Evolutionary conservation across 768 basidiomycete genomes (phyloP).

Genomic region (Lentinula edodes): DNA sequence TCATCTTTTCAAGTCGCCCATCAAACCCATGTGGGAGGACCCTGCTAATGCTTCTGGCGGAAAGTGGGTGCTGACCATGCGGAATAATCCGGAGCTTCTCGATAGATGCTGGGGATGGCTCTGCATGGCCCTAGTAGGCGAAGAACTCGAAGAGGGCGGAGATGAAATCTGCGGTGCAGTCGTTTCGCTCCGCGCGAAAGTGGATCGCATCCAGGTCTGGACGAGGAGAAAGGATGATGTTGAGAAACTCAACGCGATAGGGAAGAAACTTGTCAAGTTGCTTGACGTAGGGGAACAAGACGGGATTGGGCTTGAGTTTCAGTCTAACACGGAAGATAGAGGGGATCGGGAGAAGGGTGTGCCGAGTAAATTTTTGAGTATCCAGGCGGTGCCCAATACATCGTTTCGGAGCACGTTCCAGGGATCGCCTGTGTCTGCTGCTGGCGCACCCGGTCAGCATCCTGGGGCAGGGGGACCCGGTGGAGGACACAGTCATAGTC

Average conservation of each 20-base stretch:
- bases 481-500: slow-evolving; percentile 22
- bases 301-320: slow-evolving; percentile 84
- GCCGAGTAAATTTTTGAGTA: slow-evolving; percentile 77
- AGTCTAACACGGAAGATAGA: slow-evolving; percentile 84
- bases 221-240: slow-evolving; percentile 78
- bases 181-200: slow-evolving; percentile 79
- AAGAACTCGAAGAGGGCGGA: slow-evolving; percentile 65
- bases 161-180: slow-evolving; percentile 83
- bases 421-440: slow-evolving; percentile 14
- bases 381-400: slow-evolving; percentile 63
- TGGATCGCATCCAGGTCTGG: slow-evolving; percentile 92
- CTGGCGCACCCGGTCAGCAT: slow-evolving; percentile 19
- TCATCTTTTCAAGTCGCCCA: slow-evolving; percentile 90
- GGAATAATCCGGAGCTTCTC: slow-evolving; percentile 69
- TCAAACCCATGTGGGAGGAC: slow-evolving; percentile 98
- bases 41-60: slow-evolving; percentile 87
- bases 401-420: slow-evolving; percentile 68
- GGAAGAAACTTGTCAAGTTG: slow-evolving; percentile 74
- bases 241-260: slow-evolving; percentile 78
- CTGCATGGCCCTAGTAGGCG: slow-evolving; percentile 87
- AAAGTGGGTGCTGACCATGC: slow-evolving; percentile 94
- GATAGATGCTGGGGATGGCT: slow-evolving; percentile 91
- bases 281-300: slow-evolving; percentile 83
- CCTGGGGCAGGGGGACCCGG: slow-evolving; percentile 6
- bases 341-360: slow-evolving; percentile 41